phyloP scores from a whole-genome alignment of 140 eudicot species.

The Oenanthe javanica region DNA sequence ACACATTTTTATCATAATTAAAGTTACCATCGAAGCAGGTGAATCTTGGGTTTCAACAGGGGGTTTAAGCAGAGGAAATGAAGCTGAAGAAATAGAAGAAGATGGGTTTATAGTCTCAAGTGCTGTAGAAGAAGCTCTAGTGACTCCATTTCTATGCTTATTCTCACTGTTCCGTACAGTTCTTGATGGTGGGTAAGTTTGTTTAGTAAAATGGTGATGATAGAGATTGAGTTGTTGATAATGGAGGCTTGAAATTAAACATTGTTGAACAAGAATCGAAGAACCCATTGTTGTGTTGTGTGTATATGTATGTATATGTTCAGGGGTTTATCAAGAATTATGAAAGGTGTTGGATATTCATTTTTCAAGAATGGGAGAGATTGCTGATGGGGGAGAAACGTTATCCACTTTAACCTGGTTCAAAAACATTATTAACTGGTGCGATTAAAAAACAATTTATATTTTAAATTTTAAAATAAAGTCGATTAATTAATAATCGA shows the following conservation, averaged over 20 bases:
- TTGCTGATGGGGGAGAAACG: not conserved
- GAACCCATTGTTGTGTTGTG: slow-evolving; percentile 25
- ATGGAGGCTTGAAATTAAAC: slow-evolving; percentile 25
- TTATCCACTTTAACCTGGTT: slow-evolving; percentile 4
- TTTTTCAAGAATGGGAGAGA: not conserved
- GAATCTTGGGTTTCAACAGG: slow-evolving; percentile 33
- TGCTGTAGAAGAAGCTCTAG: slow-evolving; percentile 23
- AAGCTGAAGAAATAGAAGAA: slow-evolving; percentile 22
- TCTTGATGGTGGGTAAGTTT: not conserved
- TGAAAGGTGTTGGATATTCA: not conserved
- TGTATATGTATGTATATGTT: not conserved
- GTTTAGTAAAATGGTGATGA: not conserved
- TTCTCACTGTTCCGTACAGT: slow-evolving; percentile 1
- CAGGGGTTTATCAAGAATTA: not conserved
- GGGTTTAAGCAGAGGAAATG: slow-evolving; percentile 48
- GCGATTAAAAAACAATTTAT: not conserved
- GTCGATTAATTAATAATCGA: too few relatives aligned
- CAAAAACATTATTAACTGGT: not conserved
- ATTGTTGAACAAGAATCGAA: slow-evolving; percentile 33
- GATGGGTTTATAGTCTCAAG: slow-evolving; percentile 16
- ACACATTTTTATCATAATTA: not conserved
- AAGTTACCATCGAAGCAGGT: slow-evolving; percentile 60
- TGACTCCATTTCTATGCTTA: slow-evolving; percentile 17
- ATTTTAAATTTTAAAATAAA: too few relatives aligned
- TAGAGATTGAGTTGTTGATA: slow-evolving; percentile 15